phyloP scores from a whole-genome alignment of 1,139 yeast genomes.

The Blastobotrys petasosporus region DNA sequence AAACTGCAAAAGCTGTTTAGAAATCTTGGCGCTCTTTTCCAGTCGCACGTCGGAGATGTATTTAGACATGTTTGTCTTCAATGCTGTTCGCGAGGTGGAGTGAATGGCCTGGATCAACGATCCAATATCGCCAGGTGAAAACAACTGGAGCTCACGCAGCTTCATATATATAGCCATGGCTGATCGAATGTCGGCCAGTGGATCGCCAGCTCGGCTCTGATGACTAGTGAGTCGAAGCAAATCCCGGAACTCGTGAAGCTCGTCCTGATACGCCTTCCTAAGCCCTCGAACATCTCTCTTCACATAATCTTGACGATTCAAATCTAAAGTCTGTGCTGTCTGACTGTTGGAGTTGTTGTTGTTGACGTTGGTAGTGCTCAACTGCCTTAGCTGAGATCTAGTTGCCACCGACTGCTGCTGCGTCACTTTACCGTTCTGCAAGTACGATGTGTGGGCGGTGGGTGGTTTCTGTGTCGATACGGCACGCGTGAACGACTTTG shows the following conservation, averaged over 20 bases:
- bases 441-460: no score
- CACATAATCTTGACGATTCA: no score
- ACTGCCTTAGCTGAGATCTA: constrained; percentile 2
- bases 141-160: constrained; percentile 20
- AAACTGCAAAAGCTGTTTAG: constrained; percentile 34
- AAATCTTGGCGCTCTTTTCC: constrained; percentile 13
- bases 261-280: constrained; percentile 8
- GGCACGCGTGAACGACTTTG: constrained; percentile 9
- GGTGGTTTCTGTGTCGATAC: constrained; percentile 7
- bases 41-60: constrained; percentile 20
- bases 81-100: constrained; percentile 21
- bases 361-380: not conserved
- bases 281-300: not conserved
- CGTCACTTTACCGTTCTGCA: not conserved
- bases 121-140: constrained; percentile 23
- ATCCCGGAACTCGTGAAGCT: constrained; percentile 10
- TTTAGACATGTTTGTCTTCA: constrained; percentile 12
- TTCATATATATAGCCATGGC: constrained; percentile 26
- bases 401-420: not conserved
- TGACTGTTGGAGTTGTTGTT: constrained; percentile 2
- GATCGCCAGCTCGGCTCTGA: constrained; percentile 17
- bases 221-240: constrained; percentile 20
- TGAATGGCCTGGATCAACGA: constrained; percentile 27
- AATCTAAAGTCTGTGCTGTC: no score
- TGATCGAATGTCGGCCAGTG: constrained; percentile 21